Evolutionary conservation across 768 basidiomycete genomes (phyloP).

Genomic region (Leccinum fibrillosum): DNA sequence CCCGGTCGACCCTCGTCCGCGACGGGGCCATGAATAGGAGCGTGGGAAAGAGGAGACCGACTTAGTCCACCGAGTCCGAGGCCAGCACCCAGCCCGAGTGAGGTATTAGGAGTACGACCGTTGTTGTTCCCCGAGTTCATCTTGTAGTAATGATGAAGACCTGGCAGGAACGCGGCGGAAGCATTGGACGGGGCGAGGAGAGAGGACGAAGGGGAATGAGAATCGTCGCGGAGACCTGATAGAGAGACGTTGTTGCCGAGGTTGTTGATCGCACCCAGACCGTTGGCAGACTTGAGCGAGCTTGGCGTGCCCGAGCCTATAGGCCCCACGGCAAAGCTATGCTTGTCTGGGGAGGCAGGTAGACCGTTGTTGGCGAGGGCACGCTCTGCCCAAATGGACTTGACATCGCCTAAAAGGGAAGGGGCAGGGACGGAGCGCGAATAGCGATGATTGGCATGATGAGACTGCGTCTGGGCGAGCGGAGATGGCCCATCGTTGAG

Average conservation of each 20-base stretch:
- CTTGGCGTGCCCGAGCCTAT: slow-evolving; percentile 46
- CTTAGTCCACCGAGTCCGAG: slow-evolving; percentile 25
- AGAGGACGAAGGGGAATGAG: slow-evolving; percentile 29
- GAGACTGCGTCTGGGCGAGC: slow-evolving; percentile 13
- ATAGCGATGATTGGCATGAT: slow-evolving; percentile 55
- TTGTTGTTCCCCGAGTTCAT: slow-evolving; percentile 34
- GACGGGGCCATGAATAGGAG: slow-evolving; percentile 25
- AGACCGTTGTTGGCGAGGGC: slow-evolving; percentile 28
- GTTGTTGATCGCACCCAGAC: slow-evolving; percentile 28
- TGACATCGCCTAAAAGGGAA: slow-evolving; percentile 69
- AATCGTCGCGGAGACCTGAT: slow-evolving; percentile 32
- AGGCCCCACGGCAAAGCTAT: slow-evolving; percentile 18
- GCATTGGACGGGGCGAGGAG: slow-evolving; percentile 69
- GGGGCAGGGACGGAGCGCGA: slow-evolving; percentile 81
- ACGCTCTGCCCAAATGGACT: slow-evolving; percentile 77
- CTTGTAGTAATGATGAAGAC: slow-evolving; percentile 66
- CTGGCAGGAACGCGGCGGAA: slow-evolving; percentile 77
- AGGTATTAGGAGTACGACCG: slow-evolving; percentile 24
- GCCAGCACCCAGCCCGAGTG: slow-evolving; percentile 22
- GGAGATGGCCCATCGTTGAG: slow-evolving; percentile 17
- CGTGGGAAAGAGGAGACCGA: slow-evolving; percentile 26
- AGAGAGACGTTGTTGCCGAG: slow-evolving; percentile 10
- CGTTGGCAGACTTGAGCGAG: slow-evolving; percentile 48
- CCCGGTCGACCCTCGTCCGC: slow-evolving; percentile 24
- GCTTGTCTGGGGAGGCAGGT: slow-evolving; percentile 37